phyloP scores from a whole-genome alignment of 192 early-diverging fungal species.

The Geranomyces variabilis region DNA sequence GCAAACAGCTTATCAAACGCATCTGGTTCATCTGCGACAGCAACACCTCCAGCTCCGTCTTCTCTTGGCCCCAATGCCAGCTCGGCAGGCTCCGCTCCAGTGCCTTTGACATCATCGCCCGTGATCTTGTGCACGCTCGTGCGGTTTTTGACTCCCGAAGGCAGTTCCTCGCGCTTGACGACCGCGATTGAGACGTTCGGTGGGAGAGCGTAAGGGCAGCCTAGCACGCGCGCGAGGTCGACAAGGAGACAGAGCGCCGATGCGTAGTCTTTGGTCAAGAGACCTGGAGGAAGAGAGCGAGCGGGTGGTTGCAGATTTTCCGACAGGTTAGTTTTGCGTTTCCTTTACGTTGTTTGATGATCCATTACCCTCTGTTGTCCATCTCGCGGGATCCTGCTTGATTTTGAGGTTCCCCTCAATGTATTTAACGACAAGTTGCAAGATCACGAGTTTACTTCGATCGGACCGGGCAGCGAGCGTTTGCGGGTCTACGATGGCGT shows the following conservation, averaged over 20 bases:
- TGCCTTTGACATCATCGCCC: conserved; percentile 8
- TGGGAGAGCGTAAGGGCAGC: conserved; percentile 42
- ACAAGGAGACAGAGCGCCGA: conserved; percentile 40
- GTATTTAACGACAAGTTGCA: conserved; percentile 27
- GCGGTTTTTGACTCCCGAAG: conserved; percentile 37
- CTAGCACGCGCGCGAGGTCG: conserved; percentile 37
- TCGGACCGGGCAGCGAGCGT: conserved; percentile 31
- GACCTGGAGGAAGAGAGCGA: background rate
- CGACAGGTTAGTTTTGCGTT: background rate
- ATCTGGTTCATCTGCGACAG: conserved; percentile 21
- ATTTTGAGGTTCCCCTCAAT: conserved; percentile 32
- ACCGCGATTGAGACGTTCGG: conserved; percentile 34
- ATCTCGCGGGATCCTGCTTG: conserved; percentile 25
- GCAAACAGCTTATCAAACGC: conserved; percentile 40
- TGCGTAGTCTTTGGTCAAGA: conserved; percentile 33
- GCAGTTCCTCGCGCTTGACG: conserved; percentile 32
- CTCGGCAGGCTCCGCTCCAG: background rate
- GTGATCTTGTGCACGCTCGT: conserved; percentile 42
- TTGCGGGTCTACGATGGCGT: conserved; percentile 23
- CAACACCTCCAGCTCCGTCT: conserved; percentile 13
- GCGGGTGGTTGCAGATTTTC: background rate
- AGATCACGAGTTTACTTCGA: conserved; percentile 28
- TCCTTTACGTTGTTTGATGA: background rate
- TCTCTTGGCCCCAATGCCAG: background rate
- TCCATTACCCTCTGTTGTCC: conserved; percentile 28